Conservation (phyloP, 192 early-diverging fungal species). For the Allomyces macrogynus region DNA sequence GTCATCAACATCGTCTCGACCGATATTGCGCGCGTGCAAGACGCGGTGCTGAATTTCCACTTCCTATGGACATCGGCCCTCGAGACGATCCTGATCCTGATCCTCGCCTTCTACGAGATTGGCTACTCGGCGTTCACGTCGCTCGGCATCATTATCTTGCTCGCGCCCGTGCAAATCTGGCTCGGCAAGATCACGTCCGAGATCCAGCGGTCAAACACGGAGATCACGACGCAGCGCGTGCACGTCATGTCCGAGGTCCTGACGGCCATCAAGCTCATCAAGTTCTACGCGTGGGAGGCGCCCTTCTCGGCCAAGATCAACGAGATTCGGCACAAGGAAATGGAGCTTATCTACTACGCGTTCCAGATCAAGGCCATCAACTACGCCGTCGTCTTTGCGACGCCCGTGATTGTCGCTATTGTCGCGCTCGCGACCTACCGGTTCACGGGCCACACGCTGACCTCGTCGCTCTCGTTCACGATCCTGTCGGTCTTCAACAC, state of each 20-base stretch:
- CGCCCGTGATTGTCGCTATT: constrained; percentile 29
- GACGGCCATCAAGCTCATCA: constrained; percentile 55
- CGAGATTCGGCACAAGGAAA: constrained; percentile 34
- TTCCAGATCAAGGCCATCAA: constrained; percentile 33
- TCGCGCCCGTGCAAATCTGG: constrained; percentile 41
- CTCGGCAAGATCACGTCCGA: constrained; percentile 27
- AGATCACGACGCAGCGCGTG: constrained; percentile 36
- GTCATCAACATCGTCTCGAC: constrained; percentile 50
- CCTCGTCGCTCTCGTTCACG: constrained; percentile 33
- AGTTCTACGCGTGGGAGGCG: constrained; percentile 55
- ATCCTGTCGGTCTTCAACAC: constrained; percentile 49
- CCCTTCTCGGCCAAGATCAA: constrained; percentile 37
- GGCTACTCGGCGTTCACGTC: constrained; percentile 8
- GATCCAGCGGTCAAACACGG: constrained; percentile 25
- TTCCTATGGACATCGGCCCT: constrained; percentile 48
- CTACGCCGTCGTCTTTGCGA: constrained; percentile 41
- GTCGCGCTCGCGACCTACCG: constrained; percentile 17
- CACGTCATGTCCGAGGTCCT: constrained; percentile 53
- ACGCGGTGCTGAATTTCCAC: constrained; percentile 47
- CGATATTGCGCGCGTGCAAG: constrained; percentile 49
- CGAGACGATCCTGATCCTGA: constrained; percentile 23
- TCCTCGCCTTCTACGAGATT: constrained; percentile 1
- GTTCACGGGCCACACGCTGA: constrained; percentile 12
- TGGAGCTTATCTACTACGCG: constrained; percentile 20
- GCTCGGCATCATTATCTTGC: constrained; percentile 21